phyloP scores from a whole-genome alignment of 306 rosid genomes.

The Rosa rugosa region DNA sequence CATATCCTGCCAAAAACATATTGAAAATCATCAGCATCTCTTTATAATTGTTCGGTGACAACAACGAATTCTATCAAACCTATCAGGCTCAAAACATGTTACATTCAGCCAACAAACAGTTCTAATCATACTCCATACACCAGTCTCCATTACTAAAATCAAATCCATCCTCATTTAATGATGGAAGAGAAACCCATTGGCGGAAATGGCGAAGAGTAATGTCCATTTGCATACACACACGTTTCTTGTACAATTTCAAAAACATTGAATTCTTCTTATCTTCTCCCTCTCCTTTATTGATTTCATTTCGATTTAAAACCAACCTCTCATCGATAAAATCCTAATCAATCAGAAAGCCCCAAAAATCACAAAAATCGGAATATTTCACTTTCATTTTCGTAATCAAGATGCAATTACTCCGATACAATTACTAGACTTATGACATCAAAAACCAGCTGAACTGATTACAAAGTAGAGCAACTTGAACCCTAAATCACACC shows the following conservation, averaged over 20 bases:
- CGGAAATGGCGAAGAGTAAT: no score
- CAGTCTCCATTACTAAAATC: neutral
- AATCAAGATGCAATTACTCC: neutral
- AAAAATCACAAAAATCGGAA: neutral
- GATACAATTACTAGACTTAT: neutral
- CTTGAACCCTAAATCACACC: neutral
- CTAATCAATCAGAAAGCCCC: neutral
- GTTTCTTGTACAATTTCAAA: neutral
- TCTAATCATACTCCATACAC: no score
- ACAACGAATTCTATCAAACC: neutral
- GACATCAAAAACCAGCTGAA: neutral
- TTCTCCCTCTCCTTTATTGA: neutral
- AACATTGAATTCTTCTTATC: neutral
- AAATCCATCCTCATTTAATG: neutral
- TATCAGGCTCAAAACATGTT: neutral
- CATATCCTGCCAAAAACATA: constrained; percentile 58
- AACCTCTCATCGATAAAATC: neutral
- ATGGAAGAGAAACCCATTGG: neutral
- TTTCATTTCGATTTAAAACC: neutral
- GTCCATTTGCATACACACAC: neutral
- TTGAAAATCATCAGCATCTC: neutral
- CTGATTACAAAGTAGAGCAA: neutral
- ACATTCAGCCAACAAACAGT: neutral
- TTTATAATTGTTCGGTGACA: neutral
- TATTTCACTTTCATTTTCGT: neutral